Evolutionary conservation across 1,284 basidiomycete genomes (phyloP).

Genomic region (Cystobasidium slooffiae): DNA sequence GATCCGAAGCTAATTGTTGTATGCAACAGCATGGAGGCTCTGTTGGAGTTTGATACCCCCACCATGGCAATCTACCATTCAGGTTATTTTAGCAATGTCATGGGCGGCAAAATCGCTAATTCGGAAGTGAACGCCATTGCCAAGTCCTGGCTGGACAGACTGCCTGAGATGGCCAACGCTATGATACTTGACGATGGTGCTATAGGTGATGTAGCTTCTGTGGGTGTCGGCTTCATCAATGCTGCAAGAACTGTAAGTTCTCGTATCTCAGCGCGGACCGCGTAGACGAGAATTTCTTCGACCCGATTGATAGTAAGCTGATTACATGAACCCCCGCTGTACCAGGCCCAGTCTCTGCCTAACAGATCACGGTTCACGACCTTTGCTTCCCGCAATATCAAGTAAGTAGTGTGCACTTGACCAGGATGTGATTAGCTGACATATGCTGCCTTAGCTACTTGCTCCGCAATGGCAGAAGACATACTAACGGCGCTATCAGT

Average conservation of each 20-base stretch:
- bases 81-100: neutral
- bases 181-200: slow-evolving; percentile 45
- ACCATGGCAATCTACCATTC: slow-evolving; percentile 65
- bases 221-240: slow-evolving; percentile 47
- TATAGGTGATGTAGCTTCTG: slow-evolving; percentile 45
- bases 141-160: slow-evolving; percentile 39
- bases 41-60: slow-evolving; percentile 70
- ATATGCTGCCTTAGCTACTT: neutral
- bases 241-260: slow-evolving; percentile 20
- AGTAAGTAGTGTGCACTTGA: slow-evolving; percentile 4
- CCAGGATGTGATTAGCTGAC: too few species aligned
- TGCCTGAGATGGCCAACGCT: slow-evolving; percentile 29
- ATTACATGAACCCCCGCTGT: too few species aligned
- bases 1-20: too few species aligned
- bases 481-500: slow-evolving; percentile 56
- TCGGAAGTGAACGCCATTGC: slow-evolving; percentile 39
- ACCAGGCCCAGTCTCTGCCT: too few species aligned
- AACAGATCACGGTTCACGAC: slow-evolving; percentile 72
- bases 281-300: too few species aligned
- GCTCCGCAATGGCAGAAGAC: neutral
- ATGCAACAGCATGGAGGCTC: slow-evolving; percentile 68
- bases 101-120: slow-evolving; percentile 5
- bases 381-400: slow-evolving; percentile 62
- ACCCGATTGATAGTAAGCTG: too few species aligned
- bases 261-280: too few species aligned